Conservation (phyloP, 23 red algal species). For the Pyropia yezoensis region DNA sequence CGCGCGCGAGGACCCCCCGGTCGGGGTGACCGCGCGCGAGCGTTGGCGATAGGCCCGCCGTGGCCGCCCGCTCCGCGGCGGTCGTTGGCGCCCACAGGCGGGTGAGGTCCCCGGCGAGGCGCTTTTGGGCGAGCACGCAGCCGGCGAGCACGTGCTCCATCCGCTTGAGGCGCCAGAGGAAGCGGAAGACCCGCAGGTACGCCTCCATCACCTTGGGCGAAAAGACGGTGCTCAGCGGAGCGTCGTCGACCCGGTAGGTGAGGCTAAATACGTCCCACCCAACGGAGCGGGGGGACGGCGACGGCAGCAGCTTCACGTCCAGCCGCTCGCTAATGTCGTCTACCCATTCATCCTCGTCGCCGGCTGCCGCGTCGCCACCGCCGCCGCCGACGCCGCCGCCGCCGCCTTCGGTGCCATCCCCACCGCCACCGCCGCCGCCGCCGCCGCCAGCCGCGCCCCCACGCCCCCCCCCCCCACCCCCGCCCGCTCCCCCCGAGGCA, state of each 20-base stretch:
- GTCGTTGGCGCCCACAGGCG: constrained; percentile 1
- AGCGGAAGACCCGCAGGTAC: constrained; percentile 55
- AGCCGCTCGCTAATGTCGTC: constrained; percentile 69
- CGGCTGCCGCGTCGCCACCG: too few species aligned
- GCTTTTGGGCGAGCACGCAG: constrained; percentile 21
- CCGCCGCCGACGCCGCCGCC: too few species aligned
- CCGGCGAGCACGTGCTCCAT: constrained; percentile 45
- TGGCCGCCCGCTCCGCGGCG: constrained; percentile 2
- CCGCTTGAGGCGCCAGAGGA: constrained; percentile 72
- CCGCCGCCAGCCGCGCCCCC: too few species aligned
- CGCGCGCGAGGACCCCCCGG: constrained; percentile 19
- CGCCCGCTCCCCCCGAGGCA: background rate
- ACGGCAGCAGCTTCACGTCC: constrained; percentile 52
- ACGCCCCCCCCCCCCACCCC: too few species aligned
- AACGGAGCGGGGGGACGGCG: constrained; percentile 9
- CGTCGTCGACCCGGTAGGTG: constrained; percentile 73
- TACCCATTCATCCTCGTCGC: constrained; percentile 21
- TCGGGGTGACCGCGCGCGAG: background rate
- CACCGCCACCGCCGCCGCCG: too few species aligned
- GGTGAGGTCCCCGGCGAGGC: constrained; percentile 3
- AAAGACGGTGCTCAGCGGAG: constrained; percentile 73
- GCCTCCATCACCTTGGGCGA: constrained; percentile 79
- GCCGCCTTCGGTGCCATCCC: too few species aligned
- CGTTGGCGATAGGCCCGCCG: background rate
- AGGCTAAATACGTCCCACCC: constrained; percentile 82